Percentiles rank a stretch among this genome's conserved stretches.
Conservation (phyloP, 345 rosid genomes). For the Rhizophora apiculata region DNA sequence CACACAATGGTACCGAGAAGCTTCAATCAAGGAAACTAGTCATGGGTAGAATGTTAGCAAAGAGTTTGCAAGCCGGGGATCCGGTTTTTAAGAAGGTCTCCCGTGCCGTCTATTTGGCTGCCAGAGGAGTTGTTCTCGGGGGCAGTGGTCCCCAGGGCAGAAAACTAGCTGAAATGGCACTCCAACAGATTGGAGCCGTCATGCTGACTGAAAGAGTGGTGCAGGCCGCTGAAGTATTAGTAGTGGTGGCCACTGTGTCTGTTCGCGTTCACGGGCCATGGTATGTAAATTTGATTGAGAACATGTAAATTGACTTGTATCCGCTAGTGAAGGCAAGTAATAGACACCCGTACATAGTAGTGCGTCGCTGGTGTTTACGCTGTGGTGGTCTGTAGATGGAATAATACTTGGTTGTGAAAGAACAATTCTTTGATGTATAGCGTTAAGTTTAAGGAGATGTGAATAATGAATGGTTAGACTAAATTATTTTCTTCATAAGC, state of each 20-base stretch:
- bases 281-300: conserved; percentile 45
- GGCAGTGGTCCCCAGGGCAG: conserved; percentile 53
- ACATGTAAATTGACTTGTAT: conserved; percentile 13
- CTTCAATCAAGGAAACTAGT: conserved; percentile 45
- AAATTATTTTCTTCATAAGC: no score
- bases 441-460: no score
- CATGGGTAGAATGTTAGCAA: conserved; percentile 62
- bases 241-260: conserved; percentile 60
- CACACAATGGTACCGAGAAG: conserved; percentile 27
- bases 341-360: background rate
- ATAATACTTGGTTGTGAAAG: background rate
- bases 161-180: conserved; percentile 52
- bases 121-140: conserved; percentile 60
- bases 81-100: conserved; percentile 73
- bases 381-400: background rate
- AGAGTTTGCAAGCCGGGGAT: conserved; percentile 76
- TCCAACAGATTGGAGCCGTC: conserved; percentile 62
- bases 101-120: conserved; percentile 55
- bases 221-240: conserved; percentile 54
- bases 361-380: no score
- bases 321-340: background rate
- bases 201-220: conserved; percentile 51
- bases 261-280: conserved; percentile 61
- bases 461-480: no score
- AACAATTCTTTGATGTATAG: background rate